These are phyloP conservation scores for Colletotrichum siamense DNA, from an alignment of 2,329 filamentous ascomycete species.

Conservation along the genomic window DNA sequence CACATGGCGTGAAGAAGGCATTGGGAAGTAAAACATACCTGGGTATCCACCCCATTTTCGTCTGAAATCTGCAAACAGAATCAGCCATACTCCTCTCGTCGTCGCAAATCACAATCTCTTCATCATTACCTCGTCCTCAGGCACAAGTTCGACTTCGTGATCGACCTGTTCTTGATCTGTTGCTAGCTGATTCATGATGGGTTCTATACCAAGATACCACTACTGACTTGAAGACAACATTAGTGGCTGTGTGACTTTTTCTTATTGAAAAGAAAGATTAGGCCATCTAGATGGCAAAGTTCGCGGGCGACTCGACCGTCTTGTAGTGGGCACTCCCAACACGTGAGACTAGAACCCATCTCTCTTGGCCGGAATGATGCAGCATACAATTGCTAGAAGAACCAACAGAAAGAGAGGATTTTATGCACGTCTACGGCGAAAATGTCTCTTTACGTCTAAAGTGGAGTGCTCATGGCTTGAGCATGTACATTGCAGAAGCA, in stretches of 20 bases:
- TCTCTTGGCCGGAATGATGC: background rate
- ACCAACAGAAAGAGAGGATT: background rate
- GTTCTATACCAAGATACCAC: fast-evolving
- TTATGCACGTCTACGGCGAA: background rate
- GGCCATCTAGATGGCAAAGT: background rate
- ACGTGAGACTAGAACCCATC: background rate
- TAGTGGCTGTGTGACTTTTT: background rate
- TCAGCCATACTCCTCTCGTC: background rate
- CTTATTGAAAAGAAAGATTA: background rate
- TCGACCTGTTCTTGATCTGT: background rate
- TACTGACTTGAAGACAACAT: background rate
- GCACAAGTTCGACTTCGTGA: background rate
- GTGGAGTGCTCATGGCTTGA: background rate
- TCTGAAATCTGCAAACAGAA: background rate
- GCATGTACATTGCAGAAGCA: background rate
- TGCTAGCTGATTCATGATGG: background rate
- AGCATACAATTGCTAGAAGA: background rate
- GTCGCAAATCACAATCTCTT: background rate
- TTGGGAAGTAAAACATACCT: background rate
- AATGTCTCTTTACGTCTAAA: background rate
- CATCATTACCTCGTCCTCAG: background rate
- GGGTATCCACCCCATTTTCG: background rate
- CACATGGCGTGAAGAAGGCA: background rate
- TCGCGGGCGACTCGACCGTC: background rate
- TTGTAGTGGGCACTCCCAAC: background rate